A percentile compares a stretch with the other conserved stretches of the same genome.
These are phyloP conservation scores for Stachybotrys echinatus DNA, from an alignment of 2,329 filamentous ascomycete genomes.

Conservation along the genomic window DNA sequence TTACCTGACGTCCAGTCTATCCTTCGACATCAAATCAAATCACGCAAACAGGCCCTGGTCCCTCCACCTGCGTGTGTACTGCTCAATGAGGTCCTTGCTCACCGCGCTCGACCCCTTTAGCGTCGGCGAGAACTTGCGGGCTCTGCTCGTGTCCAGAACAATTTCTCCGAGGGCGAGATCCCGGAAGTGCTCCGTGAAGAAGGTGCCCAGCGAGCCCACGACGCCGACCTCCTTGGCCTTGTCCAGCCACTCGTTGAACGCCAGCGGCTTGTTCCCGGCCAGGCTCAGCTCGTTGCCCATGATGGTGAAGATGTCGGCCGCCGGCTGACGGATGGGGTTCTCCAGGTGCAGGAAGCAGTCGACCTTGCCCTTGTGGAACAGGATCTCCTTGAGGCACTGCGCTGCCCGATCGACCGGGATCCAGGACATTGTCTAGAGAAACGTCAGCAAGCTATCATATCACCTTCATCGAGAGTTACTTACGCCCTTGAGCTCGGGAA, in stretches of 20 bases:
- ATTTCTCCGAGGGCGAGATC: conserved; percentile 10
- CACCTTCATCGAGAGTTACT: background rate
- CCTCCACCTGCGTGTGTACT: conserved; percentile 12
- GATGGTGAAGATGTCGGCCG: conserved; percentile 10
- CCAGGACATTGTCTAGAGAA: conserved; percentile 10
- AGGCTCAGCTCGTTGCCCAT: conserved; percentile 11
- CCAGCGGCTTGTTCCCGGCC: conserved; percentile 1
- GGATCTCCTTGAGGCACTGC: conserved; percentile 6
- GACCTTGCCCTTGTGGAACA: background rate
- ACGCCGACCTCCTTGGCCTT: conserved; percentile 3
- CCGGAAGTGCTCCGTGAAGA: conserved; percentile 13
- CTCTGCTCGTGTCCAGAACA: conserved; percentile 10
- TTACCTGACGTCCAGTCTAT: too few relatives aligned
- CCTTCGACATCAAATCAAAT: too few relatives aligned
- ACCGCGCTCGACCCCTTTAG: conserved; percentile 6
- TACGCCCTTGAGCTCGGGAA: conserved; percentile 11
- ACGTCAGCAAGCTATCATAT: background rate
- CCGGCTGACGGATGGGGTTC: conserved; percentile 12
- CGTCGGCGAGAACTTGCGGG: conserved; percentile 7
- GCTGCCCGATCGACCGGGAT: conserved; percentile 14
- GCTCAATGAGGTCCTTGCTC: conserved; percentile 8
- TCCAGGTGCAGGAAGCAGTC: conserved; percentile 12
- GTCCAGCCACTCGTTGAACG: conserved; percentile 10
- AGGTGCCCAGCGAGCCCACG: conserved; percentile 9
- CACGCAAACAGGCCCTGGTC: conserved; percentile 9